Evolutionary conservation across 108 stramenopile genomes (phyloP).

Genomic region (Parietichytrium sp.): DNA sequence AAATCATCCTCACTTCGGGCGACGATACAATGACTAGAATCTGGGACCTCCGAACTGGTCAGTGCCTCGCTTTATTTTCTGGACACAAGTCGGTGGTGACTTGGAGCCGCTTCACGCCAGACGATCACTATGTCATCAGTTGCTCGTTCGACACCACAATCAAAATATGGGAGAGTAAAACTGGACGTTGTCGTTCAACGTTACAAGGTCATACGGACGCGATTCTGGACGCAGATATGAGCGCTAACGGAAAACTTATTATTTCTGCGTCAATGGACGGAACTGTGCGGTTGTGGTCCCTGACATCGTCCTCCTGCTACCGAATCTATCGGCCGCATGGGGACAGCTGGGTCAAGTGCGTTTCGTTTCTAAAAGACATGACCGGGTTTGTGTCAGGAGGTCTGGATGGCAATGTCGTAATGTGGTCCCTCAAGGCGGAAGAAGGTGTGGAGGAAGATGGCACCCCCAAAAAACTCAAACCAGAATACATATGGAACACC

Average conservation of each 20-base stretch:
- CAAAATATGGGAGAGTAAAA: constrained; percentile 40
- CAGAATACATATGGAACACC: background rate
- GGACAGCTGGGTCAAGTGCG: background rate
- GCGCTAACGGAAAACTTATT: constrained; percentile 40
- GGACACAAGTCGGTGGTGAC: constrained; percentile 6
- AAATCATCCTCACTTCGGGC: constrained; percentile 17
- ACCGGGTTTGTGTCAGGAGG: background rate
- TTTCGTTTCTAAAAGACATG: background rate
- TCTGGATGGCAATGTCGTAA: background rate
- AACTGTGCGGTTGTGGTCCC: background rate
- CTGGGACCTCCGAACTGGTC: constrained; percentile 23
- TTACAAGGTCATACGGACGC: constrained; percentile 40
- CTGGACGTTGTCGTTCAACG: constrained; percentile 34
- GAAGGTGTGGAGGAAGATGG: background rate
- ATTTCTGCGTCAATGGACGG: constrained; percentile 37
- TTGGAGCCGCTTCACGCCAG: constrained; percentile 2
- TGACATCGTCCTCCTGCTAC: background rate
- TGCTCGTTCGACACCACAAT: constrained; percentile 42
- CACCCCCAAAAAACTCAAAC: background rate
- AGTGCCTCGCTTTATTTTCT: background rate
- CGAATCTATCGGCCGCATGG: background rate
- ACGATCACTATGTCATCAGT: constrained; percentile 37
- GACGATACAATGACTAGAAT: background rate
- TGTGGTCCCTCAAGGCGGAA: background rate
- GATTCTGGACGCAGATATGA: constrained; percentile 40